Evolutionary conservation across 148 eudicot genomes (phyloP), one percentile per base, ranked within the genome.

Genomic region (Camellia granthamiana): DNA sequence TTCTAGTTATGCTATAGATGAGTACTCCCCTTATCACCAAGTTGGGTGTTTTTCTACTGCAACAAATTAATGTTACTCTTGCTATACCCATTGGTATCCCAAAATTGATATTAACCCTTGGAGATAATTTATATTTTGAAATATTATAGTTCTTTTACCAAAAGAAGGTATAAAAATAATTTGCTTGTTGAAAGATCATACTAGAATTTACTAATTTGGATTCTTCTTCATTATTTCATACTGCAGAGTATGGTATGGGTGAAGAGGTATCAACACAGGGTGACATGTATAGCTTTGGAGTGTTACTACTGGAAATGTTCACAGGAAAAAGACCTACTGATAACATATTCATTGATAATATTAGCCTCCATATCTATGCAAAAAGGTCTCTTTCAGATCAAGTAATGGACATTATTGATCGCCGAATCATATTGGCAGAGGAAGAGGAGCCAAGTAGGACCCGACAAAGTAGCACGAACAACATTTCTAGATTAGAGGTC

Each of bases 241-340:
- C 3, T 67, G 75, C 79, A 81, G 83, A 81, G 23, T 81, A 76
- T 59, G 79, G 79, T 43, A 75, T 81, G 75, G 75, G 83, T 11
- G 74, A 72, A 3, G 54, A 19, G 12, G 59, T 43, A 11, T 74
- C 79, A 18, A 21, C 73, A 65, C 38, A 12, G 11, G 83, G 62
- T 7, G 83, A 80, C 55, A 77, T 80, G 47, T 80, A 80, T 14
- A 80, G 78, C 78, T 80, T 74, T 42, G 83, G 83, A 30, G 65
- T 80, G 9, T 60, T 80, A 7, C 15, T 74, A 66, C 51, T 80
- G 18, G 72, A 74, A 52, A 60, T 74, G 78, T 73, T 80, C 65
- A 64, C 64, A 2, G 83, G 78, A 12, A 72, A 74, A 63, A 80
- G 83, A 12, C 83, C 83, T 1, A 66, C 83, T 2, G 52, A 58